phyloP scores from a whole-genome alignment of 129 eudicot species.

The Mikania micrantha region DNA sequence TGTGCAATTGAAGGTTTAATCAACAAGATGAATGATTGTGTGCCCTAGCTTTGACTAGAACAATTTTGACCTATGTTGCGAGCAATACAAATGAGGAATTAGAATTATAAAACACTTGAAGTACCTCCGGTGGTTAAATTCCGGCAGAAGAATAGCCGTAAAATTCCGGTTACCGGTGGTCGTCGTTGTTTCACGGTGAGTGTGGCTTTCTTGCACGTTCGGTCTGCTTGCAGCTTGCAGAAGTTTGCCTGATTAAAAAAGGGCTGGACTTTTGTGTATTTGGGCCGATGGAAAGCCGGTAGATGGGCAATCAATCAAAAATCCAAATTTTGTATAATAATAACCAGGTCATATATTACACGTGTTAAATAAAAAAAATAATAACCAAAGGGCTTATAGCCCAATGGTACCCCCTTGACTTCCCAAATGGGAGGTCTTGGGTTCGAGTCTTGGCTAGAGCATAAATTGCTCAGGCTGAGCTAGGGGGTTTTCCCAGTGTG shows the following conservation, averaged over 20 bases:
- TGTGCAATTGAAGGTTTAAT: conserved; percentile 1
- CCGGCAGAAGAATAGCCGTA: background rate
- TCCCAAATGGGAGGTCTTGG: too few relatives aligned
- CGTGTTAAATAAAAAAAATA: too few relatives aligned
- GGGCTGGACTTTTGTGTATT: conserved; percentile 1
- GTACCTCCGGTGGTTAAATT: conserved; percentile 4
- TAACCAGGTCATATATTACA: too few relatives aligned
- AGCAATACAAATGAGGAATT: background rate
- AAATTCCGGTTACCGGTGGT: conserved; percentile 20
- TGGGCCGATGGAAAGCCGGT: background rate
- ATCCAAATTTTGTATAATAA: too few relatives aligned
- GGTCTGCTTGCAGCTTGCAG: conserved; percentile 8
- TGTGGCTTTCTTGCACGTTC: conserved; percentile 18
- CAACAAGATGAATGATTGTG: conserved; percentile 5
- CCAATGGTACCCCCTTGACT: too few relatives aligned
- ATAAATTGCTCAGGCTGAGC: too few relatives aligned
- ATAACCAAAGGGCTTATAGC: too few relatives aligned
- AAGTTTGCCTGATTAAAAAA: conserved; percentile 1
- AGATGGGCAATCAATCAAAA: too few relatives aligned
- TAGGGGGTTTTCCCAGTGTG: too few relatives aligned
- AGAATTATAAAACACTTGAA: background rate
- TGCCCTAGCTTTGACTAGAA: conserved; percentile 31
- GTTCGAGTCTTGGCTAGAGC: too few relatives aligned
- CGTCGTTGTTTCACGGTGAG: conserved; percentile 11
- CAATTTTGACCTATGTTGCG: conserved; percentile 6